Evolutionary conservation across 805 yeast species (phyloP).

Genomic region (Ogataea methanolica): DNA sequence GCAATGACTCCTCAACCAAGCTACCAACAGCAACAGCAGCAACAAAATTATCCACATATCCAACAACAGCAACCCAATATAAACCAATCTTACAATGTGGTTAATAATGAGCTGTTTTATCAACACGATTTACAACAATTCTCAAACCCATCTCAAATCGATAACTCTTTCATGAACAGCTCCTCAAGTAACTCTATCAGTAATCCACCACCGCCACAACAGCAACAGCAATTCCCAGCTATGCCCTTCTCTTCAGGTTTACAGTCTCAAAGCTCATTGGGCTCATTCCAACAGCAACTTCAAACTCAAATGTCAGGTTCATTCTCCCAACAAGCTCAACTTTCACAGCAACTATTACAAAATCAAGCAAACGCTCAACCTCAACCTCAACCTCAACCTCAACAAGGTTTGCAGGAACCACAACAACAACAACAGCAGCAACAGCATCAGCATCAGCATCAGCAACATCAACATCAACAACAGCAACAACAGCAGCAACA

Average conservation of each 20-base stretch:
- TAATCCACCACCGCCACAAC: not conserved
- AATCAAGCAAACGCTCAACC: not conserved
- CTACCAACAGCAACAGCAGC: constrained; percentile 1
- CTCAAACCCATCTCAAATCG: too few relatives aligned
- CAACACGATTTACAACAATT: too few relatives aligned
- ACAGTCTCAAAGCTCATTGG: too few relatives aligned
- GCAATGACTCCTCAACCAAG: not conserved
- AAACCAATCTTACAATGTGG: not conserved
- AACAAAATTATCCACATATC: not conserved
- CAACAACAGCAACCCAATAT: not conserved
- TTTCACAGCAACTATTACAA: too few relatives aligned
- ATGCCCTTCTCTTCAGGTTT: too few relatives aligned
- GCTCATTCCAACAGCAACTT: too few relatives aligned
- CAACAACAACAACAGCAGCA: constrained; percentile 3
- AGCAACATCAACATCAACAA: constrained; percentile 3
- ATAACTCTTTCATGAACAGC: too few relatives aligned
- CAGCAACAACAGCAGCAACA: constrained; percentile 1
- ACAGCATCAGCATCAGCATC: not conserved
- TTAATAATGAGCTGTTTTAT: too few relatives aligned
- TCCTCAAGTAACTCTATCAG: too few relatives aligned
- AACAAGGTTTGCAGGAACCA: not conserved
- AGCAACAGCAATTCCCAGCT: not conserved
- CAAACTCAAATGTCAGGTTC: too few relatives aligned
- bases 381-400: not conserved
- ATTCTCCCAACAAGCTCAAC: too few relatives aligned